Base-by-base conservation (phyloP, 306 rosid species). In the Benincasa hispida region DNA sequence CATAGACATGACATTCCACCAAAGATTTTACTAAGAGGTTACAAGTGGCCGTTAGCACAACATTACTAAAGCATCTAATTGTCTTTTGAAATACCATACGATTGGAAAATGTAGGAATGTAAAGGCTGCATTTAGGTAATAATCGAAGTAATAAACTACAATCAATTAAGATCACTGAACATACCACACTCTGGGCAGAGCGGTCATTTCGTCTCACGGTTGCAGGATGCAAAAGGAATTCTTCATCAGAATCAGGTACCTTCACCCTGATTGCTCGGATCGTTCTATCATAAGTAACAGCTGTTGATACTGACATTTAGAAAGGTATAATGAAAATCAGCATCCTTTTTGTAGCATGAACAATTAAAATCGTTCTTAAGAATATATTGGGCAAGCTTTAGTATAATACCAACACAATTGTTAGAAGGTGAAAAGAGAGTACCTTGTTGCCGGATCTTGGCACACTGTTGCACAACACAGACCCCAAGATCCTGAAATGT, bases 391-490 rank as follows among this genome's bases (percentile, higher is more conserved):
- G 62, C 14, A 8, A 47, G 62, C 50, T 30, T 32, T 10, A 66
- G 19, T 14, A 61, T 37, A n/a, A 28, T 51, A 34, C 53, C 66
- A 75, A 15, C 19, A 35, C 47, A 25, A 24, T 15, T 22, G 12
- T 55, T 55, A 32, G 66, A 75, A 81, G 56, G 77, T 25, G 30
- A 28, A 35, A 72, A 78, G 28, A 79, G 32, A 69, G 47, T 87
- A 91, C 98, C 96, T 94, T 94, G 99, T 83, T 94, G 95, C 78
- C 97, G 97, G 69, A 94, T 94, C 89, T 92, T 94, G 76, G 99
- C 99, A 82, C 98, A 94, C 81, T 92, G 99, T 77, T 88, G 99
- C 81, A 94, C 99, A 70, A 94, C 86, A 80, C 97, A 92, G 32
- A 94, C 85, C 63, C 99, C 96, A 25, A 92, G 92, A 74, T 88